These are phyloP conservation scores for Aspergillus saccharolyticus DNA, from an alignment of 495 filamentous ascomycete genomes.

Conservation along the genomic window DNA sequence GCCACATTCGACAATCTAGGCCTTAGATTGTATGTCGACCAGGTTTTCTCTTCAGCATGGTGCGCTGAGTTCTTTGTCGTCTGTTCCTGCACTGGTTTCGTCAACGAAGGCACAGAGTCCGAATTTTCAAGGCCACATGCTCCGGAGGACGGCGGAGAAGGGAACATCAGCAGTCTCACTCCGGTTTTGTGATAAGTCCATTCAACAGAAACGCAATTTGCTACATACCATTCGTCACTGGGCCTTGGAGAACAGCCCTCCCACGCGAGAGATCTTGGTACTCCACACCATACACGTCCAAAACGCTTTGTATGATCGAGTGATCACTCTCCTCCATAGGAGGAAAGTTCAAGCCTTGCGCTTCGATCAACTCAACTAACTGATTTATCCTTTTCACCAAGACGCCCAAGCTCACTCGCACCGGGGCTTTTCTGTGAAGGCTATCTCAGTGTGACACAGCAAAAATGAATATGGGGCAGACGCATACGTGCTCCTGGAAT, in stretches of 20 bases:
- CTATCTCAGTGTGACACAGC: background rate
- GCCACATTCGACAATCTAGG: background rate
- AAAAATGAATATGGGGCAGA: background rate
- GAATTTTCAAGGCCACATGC: no score
- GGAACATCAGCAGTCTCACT: no score
- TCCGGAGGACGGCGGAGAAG: no score
- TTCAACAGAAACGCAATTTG: no score
- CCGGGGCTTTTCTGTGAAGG: conserved; percentile 6
- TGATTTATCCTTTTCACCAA: conserved; percentile 18
- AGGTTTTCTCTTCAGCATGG: background rate
- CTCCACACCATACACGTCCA: conserved; percentile 12
- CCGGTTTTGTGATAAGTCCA: no score
- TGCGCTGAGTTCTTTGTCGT: background rate
- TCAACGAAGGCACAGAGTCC: no score
- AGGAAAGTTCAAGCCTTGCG: conserved; percentile 19
- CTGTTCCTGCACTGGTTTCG: no score
- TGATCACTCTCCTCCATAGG: conserved; percentile 13
- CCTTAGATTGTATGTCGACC: background rate
- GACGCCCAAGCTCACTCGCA: conserved; percentile 22
- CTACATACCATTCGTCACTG: background rate
- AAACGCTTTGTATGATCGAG: conserved; percentile 7
- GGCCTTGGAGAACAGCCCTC: background rate
- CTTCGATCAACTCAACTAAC: conserved; percentile 16
- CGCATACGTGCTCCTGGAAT: conserved; percentile 27
- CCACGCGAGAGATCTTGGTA: background rate